Evolutionary conservation across 371 early-diverging fungal genomes (phyloP), one percentile per base, ranked within the genome.

Genomic region (Lichtheimia ramosa): DNA sequence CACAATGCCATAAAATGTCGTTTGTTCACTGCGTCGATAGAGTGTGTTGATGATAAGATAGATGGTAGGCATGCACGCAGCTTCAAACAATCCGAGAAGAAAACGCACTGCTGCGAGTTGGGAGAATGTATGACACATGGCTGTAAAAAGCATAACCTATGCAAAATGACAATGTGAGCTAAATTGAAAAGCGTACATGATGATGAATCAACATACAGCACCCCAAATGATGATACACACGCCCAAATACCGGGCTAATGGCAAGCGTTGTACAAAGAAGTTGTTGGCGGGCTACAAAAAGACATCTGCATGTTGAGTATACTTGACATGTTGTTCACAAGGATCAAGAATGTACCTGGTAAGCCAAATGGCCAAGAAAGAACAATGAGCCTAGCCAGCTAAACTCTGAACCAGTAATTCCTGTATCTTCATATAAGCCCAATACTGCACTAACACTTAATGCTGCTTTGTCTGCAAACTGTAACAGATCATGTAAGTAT

Each of bases 1-100:
- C 12, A 68, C 28, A 25, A 70, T 57, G 0, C 74, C 68, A 58
- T 62, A 64, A 24, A 63, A 61, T 8, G 23, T 21, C 0, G 70
- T 54, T 51, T 74, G 74, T 24, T 77, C 78, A 0, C 64, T 58
- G 23, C 73, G 70, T 43, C 77, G 69, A 46, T 77, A 77, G 0
- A 72, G 51, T 2, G 63, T 67, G 40, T 56, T 66, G 34, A 74
- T 13, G 1, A 72, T 43, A 8, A 77, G 51, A n/a, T 61, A 61
- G 6, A 77, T 15, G 39, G 64, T 68, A 3, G 74, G 74, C 54
- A 71, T 62, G 0, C 69, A 25, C 10, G 59, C 64, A 3, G 72
- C 79, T 50, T 71, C 75, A 51, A 75, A 66, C 4, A 75, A 48
- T 3, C 79, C 79, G 12, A 76, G 64, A 1, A 79, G 54, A 21